Evolutionary conservation across 1,284 basidiomycete genomes (phyloP), one percentile per base, ranked within the genome.

Genomic region (Irpex rosettiformis): DNA sequence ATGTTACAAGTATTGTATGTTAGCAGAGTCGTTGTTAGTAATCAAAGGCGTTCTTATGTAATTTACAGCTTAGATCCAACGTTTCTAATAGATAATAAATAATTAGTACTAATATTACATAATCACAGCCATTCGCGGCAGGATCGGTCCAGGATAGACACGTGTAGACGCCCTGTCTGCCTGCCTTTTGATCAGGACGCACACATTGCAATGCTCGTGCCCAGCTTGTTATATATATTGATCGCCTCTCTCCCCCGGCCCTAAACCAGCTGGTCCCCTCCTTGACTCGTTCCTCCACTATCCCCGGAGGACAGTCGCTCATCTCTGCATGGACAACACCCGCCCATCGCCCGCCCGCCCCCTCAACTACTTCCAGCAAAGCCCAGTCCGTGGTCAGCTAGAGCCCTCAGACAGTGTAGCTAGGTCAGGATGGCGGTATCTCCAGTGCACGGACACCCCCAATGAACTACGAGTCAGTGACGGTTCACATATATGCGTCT

Each of bases 381-480:
- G 82, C 66, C 85, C 87, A 27, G 82, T 90, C 55, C 79, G 88
- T 69, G 87, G 88, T 27, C 86, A 87, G 67, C 77, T 89, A 51
- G 88, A 89, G 67, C 79, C 83, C 22, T 77, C 80, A 37, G 82
- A 87, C 66, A 72, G 79, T 6, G 71, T 72, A 52, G 77, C 84
- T 30, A 75, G 75, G 55, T 75, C 75, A 13, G 86, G 87, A 55
- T 88, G 85, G 79, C 77, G 88, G 62, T 89, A 82, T 69, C 73
- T 89, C 53, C 88, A 89, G 69, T 85, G 84, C 59, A 88, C 87
- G 16, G 86, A 90, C 67, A 89, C 86, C 29, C 82, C 81, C 13
- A 83, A 88, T 70, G 85, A 89, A 68, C 78, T 89, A 65, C 86
- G 85, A 76, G 87, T 86, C 52, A 49, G 73, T 62, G 24, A 43